phyloP scores from a whole-genome alignment of 1,284 basidiomycete genomes.

The Sphaerobolus stellatus region DNA sequence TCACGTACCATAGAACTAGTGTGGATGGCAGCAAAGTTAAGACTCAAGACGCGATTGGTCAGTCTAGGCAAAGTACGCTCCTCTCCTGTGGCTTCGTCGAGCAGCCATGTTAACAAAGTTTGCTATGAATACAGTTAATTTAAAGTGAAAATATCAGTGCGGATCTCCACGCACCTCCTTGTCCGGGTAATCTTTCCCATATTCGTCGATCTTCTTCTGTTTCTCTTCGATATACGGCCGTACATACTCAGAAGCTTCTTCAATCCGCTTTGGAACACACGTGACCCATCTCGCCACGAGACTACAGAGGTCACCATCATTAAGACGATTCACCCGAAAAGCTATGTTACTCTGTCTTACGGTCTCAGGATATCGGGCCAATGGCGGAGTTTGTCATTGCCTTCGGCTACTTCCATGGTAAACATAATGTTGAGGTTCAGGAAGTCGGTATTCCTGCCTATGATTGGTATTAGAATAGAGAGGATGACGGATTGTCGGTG shows the following conservation, averaged over 20 bases:
- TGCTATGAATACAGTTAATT: too few relatives aligned
- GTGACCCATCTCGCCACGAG: conserved; percentile 7
- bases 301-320: background rate
- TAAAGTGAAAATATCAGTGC: too few relatives aligned
- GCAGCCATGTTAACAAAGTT: background rate
- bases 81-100: background rate
- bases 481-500: background rate
- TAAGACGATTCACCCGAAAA: background rate
- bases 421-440: conserved; percentile 36
- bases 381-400: conserved; percentile 25
- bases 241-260: conserved; percentile 17
- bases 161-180: too few relatives aligned
- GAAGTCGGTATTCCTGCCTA: conserved; percentile 44
- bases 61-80: conserved; percentile 10
- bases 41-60: conserved; percentile 4
- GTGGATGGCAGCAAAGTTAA: background rate
- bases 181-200: conserved; percentile 26
- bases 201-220: conserved; percentile 17
- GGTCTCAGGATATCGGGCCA: conserved; percentile 40
- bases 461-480: background rate
- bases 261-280: conserved; percentile 9
- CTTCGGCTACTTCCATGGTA: conserved; percentile 30
- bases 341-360: conserved; percentile 26
- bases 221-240: conserved; percentile 24
- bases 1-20: background rate